Evolutionary conservation across 1,284 basidiomycete genomes (phyloP).

Genomic region (Chalciporus sp.): DNA sequence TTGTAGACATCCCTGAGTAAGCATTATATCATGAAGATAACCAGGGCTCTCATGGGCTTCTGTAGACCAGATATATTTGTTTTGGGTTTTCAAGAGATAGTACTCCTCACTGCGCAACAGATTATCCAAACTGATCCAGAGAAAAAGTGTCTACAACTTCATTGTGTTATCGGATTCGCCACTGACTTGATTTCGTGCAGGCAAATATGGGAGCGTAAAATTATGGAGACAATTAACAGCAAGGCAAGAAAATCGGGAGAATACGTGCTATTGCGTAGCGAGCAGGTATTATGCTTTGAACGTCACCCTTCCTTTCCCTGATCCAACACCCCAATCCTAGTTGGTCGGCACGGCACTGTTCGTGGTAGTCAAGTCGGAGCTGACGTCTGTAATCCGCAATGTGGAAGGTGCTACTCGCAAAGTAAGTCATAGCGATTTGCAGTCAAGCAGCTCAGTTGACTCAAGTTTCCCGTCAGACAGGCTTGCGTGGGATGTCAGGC

Average conservation of each 20-base stretch:
- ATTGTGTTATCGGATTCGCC: not conserved
- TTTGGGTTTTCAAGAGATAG: constrained; percentile 98
- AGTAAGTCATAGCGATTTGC: constrained; percentile 41
- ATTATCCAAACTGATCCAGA: constrained; percentile 96
- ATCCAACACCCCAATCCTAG: constrained; percentile 41
- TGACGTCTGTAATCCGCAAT: constrained; percentile 81
- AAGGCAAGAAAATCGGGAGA: constrained; percentile 67
- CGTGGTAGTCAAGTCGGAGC: constrained; percentile 77
- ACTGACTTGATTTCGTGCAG: constrained; percentile 41
- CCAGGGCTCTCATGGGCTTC: constrained; percentile 4
- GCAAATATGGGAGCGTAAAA: constrained; percentile 83
- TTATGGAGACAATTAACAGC: constrained; percentile 77
- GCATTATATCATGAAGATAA: constrained; percentile 20
- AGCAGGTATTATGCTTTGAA: constrained; percentile 61
- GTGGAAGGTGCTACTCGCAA: constrained; percentile 94
- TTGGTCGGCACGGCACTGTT: constrained; percentile 94
- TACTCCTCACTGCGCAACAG: constrained; percentile 94
- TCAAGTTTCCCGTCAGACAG: constrained; percentile 63
- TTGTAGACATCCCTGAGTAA: constrained; percentile 60
- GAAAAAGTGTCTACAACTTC: constrained; percentile 60
- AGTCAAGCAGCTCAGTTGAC: not conserved
- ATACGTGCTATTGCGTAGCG: constrained; percentile 89
- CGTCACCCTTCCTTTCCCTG: not conserved
- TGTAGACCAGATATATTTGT: constrained; percentile 86
- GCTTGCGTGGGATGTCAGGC: constrained; percentile 94